Conservation (phyloP, 192 early-diverging fungal genomes). For the Geosiphon pyriformis region DNA sequence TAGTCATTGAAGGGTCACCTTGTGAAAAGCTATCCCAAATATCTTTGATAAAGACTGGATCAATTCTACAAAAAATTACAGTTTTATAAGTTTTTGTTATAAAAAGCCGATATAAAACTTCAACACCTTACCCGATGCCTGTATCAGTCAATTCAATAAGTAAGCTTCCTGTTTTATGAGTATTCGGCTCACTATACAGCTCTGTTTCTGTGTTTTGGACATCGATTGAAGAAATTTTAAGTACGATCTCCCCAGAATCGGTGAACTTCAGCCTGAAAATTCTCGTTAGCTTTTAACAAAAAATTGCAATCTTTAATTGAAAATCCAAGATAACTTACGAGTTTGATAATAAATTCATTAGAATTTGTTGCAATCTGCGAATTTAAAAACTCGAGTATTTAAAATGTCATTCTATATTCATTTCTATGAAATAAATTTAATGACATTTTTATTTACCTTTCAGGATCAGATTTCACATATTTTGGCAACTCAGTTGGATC, state of each 20-base stretch:
- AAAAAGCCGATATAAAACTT: no score
- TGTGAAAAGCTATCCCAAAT: slow-evolving; percentile 73
- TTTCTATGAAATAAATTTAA: no score
- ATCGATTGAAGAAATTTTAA: slow-evolving; percentile 19
- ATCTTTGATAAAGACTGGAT: slow-evolving; percentile 52
- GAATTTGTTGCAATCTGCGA: slow-evolving; percentile 35
- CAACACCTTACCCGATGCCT: slow-evolving; percentile 51
- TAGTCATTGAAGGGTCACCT: slow-evolving; percentile 61
- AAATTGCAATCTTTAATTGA: no score
- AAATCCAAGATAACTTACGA: no score
- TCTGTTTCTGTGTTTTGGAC: neutral
- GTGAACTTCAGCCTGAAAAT: slow-evolving; percentile 58
- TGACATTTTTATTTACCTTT: no score
- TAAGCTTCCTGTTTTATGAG: no score
- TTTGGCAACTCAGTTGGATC: slow-evolving; percentile 46
- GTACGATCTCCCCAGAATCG: slow-evolving; percentile 34
- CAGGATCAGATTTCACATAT: slow-evolving; percentile 26
- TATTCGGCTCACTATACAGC: neutral
- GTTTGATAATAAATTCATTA: slow-evolving; percentile 38
- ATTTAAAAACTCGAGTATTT: no score
- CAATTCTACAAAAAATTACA: slow-evolving; percentile 40
- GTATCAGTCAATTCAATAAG: slow-evolving; percentile 64
- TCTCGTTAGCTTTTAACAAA: no score
- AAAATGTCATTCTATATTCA: no score
- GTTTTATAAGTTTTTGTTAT: neutral